Conservation (phyloP, 345 rosid species). For the Aquilaria yunnanensis region DNA sequence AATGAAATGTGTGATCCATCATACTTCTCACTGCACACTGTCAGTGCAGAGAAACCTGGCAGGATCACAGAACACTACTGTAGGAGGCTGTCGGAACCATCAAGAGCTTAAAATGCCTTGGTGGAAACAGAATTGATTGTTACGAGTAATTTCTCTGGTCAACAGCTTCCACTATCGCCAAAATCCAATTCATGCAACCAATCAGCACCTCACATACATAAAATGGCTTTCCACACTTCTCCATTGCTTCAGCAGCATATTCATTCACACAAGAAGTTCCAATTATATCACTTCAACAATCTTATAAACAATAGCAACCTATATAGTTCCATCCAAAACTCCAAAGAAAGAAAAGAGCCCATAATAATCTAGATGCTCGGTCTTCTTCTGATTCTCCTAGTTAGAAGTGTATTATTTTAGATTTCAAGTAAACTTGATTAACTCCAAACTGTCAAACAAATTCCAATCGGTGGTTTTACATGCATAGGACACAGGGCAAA, state of each 20-base stretch:
- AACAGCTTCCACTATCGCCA: slow-evolving; percentile 32
- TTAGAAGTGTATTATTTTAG: not conserved
- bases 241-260: no score
- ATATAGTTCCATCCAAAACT: not conserved
- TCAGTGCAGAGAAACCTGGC: slow-evolving; percentile 98
- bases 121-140: slow-evolving; percentile 10
- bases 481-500: not conserved
- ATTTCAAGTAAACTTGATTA: not conserved
- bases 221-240: no score
- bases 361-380: not conserved
- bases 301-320: not conserved
- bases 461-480: no score
- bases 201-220: not conserved
- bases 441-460: not conserved
- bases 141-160: no score
- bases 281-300: not conserved
- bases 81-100: slow-evolving; percentile 65
- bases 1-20: slow-evolving; percentile 67
- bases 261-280: no score
- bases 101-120: slow-evolving; percentile 66
- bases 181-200: not conserved
- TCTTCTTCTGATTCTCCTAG: no score
- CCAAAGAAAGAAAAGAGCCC: not conserved
- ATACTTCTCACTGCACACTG: slow-evolving; percentile 99
- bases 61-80: slow-evolving; percentile 50